Evolutionary conservation across 2,329 filamentous ascomycete species (phyloP).

Genomic region (Stemphylium beticola): DNA sequence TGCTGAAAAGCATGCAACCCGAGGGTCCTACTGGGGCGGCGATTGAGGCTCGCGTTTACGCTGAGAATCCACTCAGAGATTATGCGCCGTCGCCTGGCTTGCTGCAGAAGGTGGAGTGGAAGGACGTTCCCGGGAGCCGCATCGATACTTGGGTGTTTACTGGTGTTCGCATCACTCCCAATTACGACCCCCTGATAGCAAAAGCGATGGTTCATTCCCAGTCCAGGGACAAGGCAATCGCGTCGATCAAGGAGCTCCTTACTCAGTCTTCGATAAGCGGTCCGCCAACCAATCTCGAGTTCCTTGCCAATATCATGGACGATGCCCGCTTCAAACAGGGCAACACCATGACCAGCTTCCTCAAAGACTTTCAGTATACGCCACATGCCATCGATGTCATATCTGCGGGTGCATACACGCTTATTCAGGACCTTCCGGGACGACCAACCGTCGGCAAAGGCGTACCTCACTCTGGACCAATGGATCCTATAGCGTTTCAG

Average conservation of each 20-base stretch:
- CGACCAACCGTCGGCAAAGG: slow-evolving; percentile 64
- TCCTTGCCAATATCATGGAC: slow-evolving; percentile 58
- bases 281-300: slow-evolving; percentile 64
- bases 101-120: slow-evolving; percentile 64
- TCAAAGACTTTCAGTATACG: slow-evolving; percentile 58
- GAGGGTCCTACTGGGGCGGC: slow-evolving; percentile 54
- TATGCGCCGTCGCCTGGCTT: slow-evolving; percentile 66
- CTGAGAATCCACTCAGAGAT: slow-evolving; percentile 64
- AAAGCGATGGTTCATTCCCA: slow-evolving; percentile 64
- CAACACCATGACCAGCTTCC: slow-evolving; percentile 63
- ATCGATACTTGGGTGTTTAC: slow-evolving; percentile 70
- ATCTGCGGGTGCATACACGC: slow-evolving; percentile 62
- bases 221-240: slow-evolving; percentile 52
- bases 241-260: slow-evolving; percentile 54
- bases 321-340: slow-evolving; percentile 56
- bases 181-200: slow-evolving; percentile 65
- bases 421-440: slow-evolving; percentile 65
- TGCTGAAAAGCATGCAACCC: slow-evolving; percentile 53
- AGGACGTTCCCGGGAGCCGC: slow-evolving; percentile 55
- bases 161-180: slow-evolving; percentile 62
- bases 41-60: slow-evolving; percentile 63
- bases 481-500: slow-evolving; percentile 65
- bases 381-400: slow-evolving; percentile 63
- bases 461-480: slow-evolving; percentile 65
- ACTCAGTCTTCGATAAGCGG: slow-evolving; percentile 57